Conservation (phyloP, 1,139 yeast genomes). For the Kodamaea derodonti region DNA sequence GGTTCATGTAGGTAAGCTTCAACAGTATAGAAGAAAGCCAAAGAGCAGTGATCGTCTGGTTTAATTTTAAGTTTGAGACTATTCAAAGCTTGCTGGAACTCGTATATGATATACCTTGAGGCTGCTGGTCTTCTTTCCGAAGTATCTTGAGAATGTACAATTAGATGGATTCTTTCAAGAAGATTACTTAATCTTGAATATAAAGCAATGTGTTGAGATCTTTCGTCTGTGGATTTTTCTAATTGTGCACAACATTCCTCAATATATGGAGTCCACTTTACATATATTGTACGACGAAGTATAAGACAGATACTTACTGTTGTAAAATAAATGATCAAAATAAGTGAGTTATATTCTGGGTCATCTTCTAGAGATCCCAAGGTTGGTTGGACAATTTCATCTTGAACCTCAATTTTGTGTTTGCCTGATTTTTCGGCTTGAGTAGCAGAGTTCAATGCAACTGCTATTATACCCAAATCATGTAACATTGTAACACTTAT, state of each 20-base stretch:
- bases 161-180: conserved; percentile 60
- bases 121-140: conserved; percentile 22
- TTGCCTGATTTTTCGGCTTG: background rate
- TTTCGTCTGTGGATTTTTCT: conserved; percentile 30
- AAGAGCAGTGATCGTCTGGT: conserved; percentile 34
- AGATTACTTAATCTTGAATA: conserved; percentile 58
- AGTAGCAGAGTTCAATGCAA: background rate
- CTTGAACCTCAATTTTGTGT: background rate
- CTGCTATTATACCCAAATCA: conserved; percentile 65
- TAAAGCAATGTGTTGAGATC: conserved; percentile 44
- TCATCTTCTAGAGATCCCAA: conserved; percentile 1
- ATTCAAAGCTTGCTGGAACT: conserved; percentile 41
- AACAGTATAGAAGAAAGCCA: conserved; percentile 58
- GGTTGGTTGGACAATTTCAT: background rate
- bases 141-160: conserved; percentile 39
- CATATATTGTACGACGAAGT: conserved; percentile 48
- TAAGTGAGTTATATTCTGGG: conserved; percentile 39
- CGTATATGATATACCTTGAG: conserved; percentile 32
- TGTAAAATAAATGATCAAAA: conserved; percentile 46
- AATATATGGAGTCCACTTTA: conserved; percentile 58
- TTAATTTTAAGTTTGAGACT: conserved; percentile 34
- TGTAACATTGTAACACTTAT: conserved; percentile 67
- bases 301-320: conserved; percentile 54
- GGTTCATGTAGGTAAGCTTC: conserved; percentile 75
- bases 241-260: conserved; percentile 57